Evolutionary conservation across 2,329 filamentous ascomycete genomes (phyloP), one percentile per base, ranked within the genome.

Genomic region (Botrytis medusae): DNA sequence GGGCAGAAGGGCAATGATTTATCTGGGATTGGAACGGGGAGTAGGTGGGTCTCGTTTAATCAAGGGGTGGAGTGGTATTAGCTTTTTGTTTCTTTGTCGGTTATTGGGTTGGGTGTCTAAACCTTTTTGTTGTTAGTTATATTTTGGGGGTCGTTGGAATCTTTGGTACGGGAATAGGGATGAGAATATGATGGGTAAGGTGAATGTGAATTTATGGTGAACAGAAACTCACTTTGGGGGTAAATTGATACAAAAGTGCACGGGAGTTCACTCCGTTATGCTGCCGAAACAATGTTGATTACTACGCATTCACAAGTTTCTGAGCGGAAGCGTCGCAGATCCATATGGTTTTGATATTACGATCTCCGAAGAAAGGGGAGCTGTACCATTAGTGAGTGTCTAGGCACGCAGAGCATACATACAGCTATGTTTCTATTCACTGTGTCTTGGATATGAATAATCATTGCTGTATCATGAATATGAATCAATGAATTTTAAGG

Each of bases 111-210:
- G 12, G 14, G 22, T 51, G 10, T 51, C 10, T n/a, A 0, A 25
- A 25, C 7, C 20, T 10, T 25, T 48, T 25, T 25, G 22, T 25
- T 51, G 0, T 1, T 1, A 4, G 1, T 14, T 14, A 0, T 51
- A 1, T 51, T 25, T 51, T 25, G 1, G 46, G 4, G 10, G 22
- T 5, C 6, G 0, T 25, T 51, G 46, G 46, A 1, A 42, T 42
- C 2, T 42, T 42, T 42, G 22, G 22, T 2, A 14, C 6, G 48
- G 4, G 12, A 25, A 3, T 12, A 48, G 22, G 46, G 4, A 14
- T 0, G 1, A 12, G 9, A 10, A 48, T 48, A 12, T 48, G 22
- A 25, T 14, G 22, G 46, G 22, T 51, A 0, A 51, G 4, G 25
- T n/a, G 48, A 51, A n/a, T 51, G 25, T n/a, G 22, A 0, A 14